Percentiles rank a stretch among this genome's conserved stretches.
These are phyloP conservation scores for Fusarium tjaetaba DNA, from an alignment of 2,329 filamentous ascomycete genomes.

Conservation along the genomic window DNA sequence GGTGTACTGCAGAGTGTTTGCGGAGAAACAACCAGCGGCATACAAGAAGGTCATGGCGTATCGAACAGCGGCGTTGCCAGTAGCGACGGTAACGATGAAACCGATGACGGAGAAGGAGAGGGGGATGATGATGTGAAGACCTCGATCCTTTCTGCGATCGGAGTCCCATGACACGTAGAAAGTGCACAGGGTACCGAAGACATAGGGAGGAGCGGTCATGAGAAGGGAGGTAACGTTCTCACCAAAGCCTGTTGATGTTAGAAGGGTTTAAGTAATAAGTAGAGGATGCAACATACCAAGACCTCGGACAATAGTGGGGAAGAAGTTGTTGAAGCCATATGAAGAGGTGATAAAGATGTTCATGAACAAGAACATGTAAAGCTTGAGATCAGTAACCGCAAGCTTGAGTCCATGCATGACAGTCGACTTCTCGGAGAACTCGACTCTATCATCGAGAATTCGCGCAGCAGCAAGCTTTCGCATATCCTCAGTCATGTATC, in stretches of 20 bases:
- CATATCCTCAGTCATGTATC: constrained; percentile 34
- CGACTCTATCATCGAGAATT: constrained; percentile 28
- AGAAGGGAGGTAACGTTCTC: constrained; percentile 61
- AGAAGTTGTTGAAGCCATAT: constrained; percentile 50
- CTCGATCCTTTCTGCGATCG: constrained; percentile 69
- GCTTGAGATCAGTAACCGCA: constrained; percentile 32
- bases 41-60: constrained; percentile 41
- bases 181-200: constrained; percentile 63
- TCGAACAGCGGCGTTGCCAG: constrained; percentile 48
- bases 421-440: constrained; percentile 23
- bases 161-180: constrained; percentile 69
- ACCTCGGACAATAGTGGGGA: constrained; percentile 64
- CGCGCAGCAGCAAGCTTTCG: constrained; percentile 25
- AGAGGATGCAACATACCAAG: constrained; percentile 50
- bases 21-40: constrained; percentile 36
- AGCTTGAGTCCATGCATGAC: constrained; percentile 34
- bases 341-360: constrained; percentile 40
- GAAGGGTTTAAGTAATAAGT: fast-evolving
- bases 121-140: constrained; percentile 66
- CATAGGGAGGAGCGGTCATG: constrained; percentile 67
- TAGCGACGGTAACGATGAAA: constrained; percentile 69
- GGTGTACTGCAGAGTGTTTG: constrained; percentile 49
- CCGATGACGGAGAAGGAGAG: constrained; percentile 63
- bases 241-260: constrained; percentile 51
- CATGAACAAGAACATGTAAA: constrained; percentile 36